Base-by-base conservation (phyloP, 306 rosid genomes). In the Notholithocarpus densiflorus region DNA sequence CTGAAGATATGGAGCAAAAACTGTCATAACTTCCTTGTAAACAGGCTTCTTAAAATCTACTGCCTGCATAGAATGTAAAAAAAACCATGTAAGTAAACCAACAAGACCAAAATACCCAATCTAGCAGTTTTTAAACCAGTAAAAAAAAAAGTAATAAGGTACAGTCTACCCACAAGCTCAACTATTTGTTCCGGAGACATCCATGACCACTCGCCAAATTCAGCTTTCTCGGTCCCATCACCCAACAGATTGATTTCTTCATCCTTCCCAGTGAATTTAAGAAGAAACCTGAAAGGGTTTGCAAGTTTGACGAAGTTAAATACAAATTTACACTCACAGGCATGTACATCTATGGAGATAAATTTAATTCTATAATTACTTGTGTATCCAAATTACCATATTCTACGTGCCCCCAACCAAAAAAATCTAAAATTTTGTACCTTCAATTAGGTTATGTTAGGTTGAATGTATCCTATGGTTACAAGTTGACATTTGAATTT, bases 121-220 rank as follows among this genome's bases (percentile, higher is more conserved):
- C 31, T 23, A 60, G 64, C 57, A 66, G 34, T 1, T 68, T 73
- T 56, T 56, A 5, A 65, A 84, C 62, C 75, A 18, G 64, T 51
- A 75, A 40, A 70, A 70, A 71, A 24, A 48, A 48, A 18, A 60
- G n/a, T 15, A 43, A 32, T 61, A 66, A 11, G 37, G 53, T 60
- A 72, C 37, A 6, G 76, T 73, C 55, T 79, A 88, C 98, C 56
- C 77, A 95, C 98, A 27, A 34, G 88, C 73, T 92, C 92, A 68
- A 87, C 59, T 53, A 89, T 19, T 83, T 91, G 80, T 71, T 92
- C 92, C 0, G 96, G 82, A 40, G 96, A 77, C 65, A 90, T 77
- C 98, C 98, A 95, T 29, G 92, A 86, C 98, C 98, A 95, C 64
- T 95, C 83, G n/a, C 98, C 98, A 75, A 95, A 95, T 91, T 92